These are phyloP conservation scores for Pyricularia grisea DNA, from an alignment of 2,329 filamentous ascomycete genomes.

Conservation along the genomic window DNA sequence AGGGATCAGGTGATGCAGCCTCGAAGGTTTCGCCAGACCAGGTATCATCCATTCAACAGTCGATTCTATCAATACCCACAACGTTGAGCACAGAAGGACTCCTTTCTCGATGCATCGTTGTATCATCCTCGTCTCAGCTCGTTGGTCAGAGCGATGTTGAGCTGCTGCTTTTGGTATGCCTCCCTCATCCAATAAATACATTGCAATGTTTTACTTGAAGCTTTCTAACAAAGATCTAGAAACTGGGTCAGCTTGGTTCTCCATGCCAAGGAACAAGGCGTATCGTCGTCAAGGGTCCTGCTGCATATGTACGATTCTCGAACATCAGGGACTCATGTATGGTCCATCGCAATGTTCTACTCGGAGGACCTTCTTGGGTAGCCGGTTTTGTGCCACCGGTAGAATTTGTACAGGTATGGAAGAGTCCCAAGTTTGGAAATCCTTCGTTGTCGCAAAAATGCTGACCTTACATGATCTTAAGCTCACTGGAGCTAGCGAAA, in stretches of 20 bases:
- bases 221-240: constrained; percentile 19
- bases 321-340: constrained; percentile 52
- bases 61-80: constrained; percentile 19
- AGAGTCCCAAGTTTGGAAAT: not conserved
- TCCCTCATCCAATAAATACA: not conserved
- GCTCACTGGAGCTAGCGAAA: not conserved
- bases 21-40: constrained; percentile 4
- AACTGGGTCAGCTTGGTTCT: constrained; percentile 24
- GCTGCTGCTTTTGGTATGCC: constrained; percentile 33
- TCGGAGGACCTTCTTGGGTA: constrained; percentile 35
- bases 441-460: not conserved
- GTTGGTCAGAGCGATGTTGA: constrained; percentile 29
- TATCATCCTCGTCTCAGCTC: constrained; percentile 22
- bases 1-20: constrained; percentile 11
- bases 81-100: constrained; percentile 35
- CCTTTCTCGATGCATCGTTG: constrained; percentile 33
- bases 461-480: not conserved
- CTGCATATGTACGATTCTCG: constrained; percentile 44
- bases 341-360: constrained; percentile 34
- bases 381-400: constrained; percentile 32
- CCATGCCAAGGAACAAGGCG: constrained; percentile 27
- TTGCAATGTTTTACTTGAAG: not conserved
- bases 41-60: constrained; percentile 12
- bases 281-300: constrained; percentile 25
- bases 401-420: constrained; percentile 31